Base-by-base conservation (phyloP, 2,329 filamentous ascomycete species). In the Talaromyces albobiverticillius region DNA sequence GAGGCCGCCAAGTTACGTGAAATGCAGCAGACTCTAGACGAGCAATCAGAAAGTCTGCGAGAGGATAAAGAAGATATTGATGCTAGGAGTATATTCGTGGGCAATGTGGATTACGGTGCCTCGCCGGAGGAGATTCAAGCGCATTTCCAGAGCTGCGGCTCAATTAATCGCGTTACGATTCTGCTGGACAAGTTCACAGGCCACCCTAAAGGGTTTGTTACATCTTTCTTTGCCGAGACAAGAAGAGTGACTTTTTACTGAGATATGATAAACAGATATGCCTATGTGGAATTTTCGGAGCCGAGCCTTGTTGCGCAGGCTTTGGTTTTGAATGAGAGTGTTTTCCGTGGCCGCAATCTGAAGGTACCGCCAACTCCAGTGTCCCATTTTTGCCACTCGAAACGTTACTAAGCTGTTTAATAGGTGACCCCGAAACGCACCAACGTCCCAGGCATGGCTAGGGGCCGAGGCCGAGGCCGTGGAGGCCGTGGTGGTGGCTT, bases 111-210 rank as follows among this genome's bases (percentile, higher is more conserved):
- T 75, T 99, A 99, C 74, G 92, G 90, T 59, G 92, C 93, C 20
- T 95, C 91, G 25, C 94, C 94, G 2, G 94, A 99, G 76, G 94
- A 99, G 78, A 94, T 99, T 56, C 94, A 99, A 78, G 90, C 91
- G 56, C 94, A 99, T 70, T 99, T 99, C 77, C 91, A 96, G 79
- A 95, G 87, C 79, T 95, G 91, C 66, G 94, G 94, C 57, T 90
- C 89, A 62, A 99, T 99, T 79, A 99, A 99, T 75, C 88, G 94
- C 57, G 94, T 99, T 56, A 99, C 94, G 1, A 99, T 99, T 62
- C 79, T 99, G 63, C 78, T 99, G 63, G 94, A 99, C 78, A 99
- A 99, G 79, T 97, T 96, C 69, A 96, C 92, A 10, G 94, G 94
- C 60, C 92, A 97, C 79, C 94, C 94, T n/a, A 99, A 99, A 80